Evolutionary conservation across 805 yeast species (phyloP), one percentile per base, ranked within the genome.

Genomic region (Kazachstania viticola): DNA sequence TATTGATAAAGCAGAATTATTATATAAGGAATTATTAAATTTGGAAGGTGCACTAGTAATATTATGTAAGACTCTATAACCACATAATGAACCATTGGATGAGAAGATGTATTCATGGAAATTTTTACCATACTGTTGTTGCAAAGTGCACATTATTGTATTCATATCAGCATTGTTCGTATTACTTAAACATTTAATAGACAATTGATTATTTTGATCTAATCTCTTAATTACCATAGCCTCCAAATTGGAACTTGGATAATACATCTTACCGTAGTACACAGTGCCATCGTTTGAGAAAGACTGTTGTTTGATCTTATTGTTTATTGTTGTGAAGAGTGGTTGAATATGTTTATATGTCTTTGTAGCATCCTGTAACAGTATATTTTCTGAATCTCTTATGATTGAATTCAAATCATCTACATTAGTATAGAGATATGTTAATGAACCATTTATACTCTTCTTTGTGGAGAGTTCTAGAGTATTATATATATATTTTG

Each of bases 191-290:
- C 91, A 79, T 43, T 82, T 81, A 14, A 83, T 56, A 26, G 79
- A 57, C 12, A 87, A 36, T 47, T 83, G 95, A 2, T 81, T 64
- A 17, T 62, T 60, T 5, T 67, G 55, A 0, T 77, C 62, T 13
- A 82, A 46, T 34, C 83, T 61, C 39, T 79, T 72, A 25, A 84
- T 72, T 6, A 76, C 42, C 88, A 91, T 77, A 1, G 95, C 95
- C 54, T 88, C 97, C 2, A 91, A 58, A 6, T 79, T 76, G 13
- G 82, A 75, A 2, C 83, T 80, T 0, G 98, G 97, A 39, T 88
- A 75, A 47, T 78, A 81, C 75, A 91, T 71, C 40, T 88, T 65
- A 1, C 97, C 97, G 53, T 83, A 88, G 21, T 79, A 56, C 12
- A 88, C 60, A 4, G n/a, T n/a, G 14, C 17, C 5, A 16, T 5